A percentile compares a stretch with the other conserved stretches of the same genome.
Evolutionary conservation across 257 asterid genomes (phyloP).

Genomic region (Primulina eburnea): DNA sequence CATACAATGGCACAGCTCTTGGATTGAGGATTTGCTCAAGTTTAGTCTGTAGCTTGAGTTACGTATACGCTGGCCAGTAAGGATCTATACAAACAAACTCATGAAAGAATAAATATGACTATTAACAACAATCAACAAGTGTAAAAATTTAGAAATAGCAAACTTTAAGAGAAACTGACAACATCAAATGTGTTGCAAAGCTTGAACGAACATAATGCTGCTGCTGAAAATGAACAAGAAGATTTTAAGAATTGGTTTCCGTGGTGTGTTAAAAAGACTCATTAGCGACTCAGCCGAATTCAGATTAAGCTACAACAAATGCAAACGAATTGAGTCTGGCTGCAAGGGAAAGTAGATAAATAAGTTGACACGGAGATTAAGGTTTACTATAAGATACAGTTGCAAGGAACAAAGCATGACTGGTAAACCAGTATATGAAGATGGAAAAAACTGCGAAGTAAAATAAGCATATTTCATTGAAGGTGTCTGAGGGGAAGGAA

Average conservation of each 20-base stretch:
- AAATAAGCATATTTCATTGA: slow-evolving; percentile 7
- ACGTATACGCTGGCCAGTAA: neutral
- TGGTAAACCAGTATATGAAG: slow-evolving; percentile 15
- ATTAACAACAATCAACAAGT: too few relatives aligned
- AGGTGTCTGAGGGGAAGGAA: slow-evolving; percentile 21
- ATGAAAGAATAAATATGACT: too few relatives aligned
- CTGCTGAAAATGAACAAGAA: neutral
- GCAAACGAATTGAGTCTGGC: neutral
- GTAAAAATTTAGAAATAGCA: neutral
- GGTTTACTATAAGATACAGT: neutral
- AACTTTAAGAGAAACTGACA: neutral
- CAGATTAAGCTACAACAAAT: neutral
- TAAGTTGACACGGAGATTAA: neutral
- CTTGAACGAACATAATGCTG: neutral
- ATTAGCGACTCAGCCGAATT: too few relatives aligned
- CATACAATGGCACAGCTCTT: neutral
- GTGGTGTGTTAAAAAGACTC: too few relatives aligned
- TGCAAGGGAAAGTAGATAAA: too few relatives aligned
- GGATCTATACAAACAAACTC: neutral
- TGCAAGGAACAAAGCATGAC: slow-evolving; percentile 12
- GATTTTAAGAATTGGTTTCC: neutral
- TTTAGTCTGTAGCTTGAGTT: neutral
- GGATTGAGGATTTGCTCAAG: neutral
- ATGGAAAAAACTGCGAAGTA: neutral
- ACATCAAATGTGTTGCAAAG: neutral